These are phyloP conservation scores for Cryptosporidium andersoni DNA, from an alignment of 169 alveolate genomes.

Conservation along the genomic window DNA sequence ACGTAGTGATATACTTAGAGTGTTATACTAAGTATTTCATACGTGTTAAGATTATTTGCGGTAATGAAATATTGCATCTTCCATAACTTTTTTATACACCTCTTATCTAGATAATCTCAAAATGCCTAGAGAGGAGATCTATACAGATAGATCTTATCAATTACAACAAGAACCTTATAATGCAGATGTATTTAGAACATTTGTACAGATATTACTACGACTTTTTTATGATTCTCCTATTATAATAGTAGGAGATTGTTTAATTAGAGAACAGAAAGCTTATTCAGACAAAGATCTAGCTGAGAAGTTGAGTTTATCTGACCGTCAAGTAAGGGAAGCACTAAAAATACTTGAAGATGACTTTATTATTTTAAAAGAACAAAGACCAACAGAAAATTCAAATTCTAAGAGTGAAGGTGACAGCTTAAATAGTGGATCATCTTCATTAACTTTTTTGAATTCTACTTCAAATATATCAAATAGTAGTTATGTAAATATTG, in stretches of 20 bases:
- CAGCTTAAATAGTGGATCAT: background rate
- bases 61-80: too few relatives aligned
- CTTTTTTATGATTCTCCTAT: constrained; percentile 62
- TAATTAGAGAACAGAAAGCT: constrained; percentile 56
- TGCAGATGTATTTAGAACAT: constrained; percentile 47
- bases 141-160: constrained; percentile 20
- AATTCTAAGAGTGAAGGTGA: background rate
- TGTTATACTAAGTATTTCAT: too few relatives aligned
- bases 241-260: constrained; percentile 60
- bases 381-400: background rate
- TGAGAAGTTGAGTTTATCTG: constrained; percentile 33
- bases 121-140: constrained; percentile 28
- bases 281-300: constrained; percentile 66
- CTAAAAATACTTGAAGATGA: constrained; percentile 54
- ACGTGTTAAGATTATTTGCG: too few relatives aligned
- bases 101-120: background rate
- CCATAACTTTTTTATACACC: too few relatives aligned
- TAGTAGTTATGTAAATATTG: background rate
- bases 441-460: background rate
- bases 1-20: background rate
- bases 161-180: constrained; percentile 47
- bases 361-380: constrained; percentile 52
- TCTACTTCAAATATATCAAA: background rate
- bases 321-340: constrained; percentile 65
- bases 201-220: constrained; percentile 46